Conservation (phyloP, 2,329 filamentous ascomycete genomes). For the Clonostachys sp. region DNA sequence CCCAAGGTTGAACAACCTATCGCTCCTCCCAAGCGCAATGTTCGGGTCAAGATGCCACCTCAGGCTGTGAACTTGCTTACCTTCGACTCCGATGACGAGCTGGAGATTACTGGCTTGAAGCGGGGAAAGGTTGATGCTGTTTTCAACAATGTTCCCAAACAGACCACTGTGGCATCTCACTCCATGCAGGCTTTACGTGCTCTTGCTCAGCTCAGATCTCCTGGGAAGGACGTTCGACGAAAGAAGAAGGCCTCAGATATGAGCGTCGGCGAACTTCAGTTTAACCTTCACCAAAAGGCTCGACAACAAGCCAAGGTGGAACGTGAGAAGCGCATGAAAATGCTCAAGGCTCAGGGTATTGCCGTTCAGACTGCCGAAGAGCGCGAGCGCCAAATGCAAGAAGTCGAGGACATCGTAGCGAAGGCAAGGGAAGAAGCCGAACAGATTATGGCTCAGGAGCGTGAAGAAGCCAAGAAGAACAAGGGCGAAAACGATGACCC, state of each 20-base stretch:
- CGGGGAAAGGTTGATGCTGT: conserved; percentile 54
- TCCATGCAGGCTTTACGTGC: conserved; percentile 66
- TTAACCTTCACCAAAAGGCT: conserved; percentile 64
- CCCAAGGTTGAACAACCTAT: conserved; percentile 11
- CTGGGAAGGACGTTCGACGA: conserved; percentile 42
- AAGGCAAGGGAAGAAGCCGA: conserved; percentile 73
- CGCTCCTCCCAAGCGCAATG: conserved; percentile 34
- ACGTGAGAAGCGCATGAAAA: conserved; percentile 70
- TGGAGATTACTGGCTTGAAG: conserved; percentile 54
- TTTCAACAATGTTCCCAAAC: conserved; percentile 65
- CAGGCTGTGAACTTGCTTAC: conserved; percentile 28
- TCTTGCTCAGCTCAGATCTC: conserved; percentile 68
- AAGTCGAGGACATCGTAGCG: conserved; percentile 84
- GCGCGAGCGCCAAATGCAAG: conserved; percentile 72
- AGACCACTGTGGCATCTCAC: conserved; percentile 56
- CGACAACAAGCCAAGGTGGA: conserved; percentile 76
- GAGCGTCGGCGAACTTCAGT: conserved; percentile 65
- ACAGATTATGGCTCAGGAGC: conserved; percentile 74
- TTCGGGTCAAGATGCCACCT: conserved; percentile 45
- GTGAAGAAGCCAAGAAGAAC: conserved; percentile 65
- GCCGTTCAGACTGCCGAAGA: conserved; percentile 83
- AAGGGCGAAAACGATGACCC: conserved; percentile 42
- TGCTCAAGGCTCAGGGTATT: conserved; percentile 75
- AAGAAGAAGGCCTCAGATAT: conserved; percentile 50
- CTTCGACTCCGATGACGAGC: conserved; percentile 50